These are phyloP conservation scores for Oryza brachyantha DNA, from an alignment of 176 grass and related monocot species.

Conservation along the genomic window DNA sequence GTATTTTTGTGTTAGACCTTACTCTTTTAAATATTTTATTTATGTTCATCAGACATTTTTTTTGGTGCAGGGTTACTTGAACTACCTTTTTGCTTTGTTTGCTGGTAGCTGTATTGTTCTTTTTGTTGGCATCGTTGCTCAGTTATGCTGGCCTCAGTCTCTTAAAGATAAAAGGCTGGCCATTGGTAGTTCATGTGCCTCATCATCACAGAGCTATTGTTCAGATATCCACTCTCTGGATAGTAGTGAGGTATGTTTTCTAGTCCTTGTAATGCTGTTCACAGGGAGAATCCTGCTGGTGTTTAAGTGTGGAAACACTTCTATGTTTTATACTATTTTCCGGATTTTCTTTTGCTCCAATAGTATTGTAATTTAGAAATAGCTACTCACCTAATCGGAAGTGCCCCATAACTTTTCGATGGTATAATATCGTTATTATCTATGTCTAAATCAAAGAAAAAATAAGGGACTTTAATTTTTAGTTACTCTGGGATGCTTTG, in stretches of 20 bases:
- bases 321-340: background rate
- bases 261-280: constrained; percentile 1
- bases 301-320: background rate
- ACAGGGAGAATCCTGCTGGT: background rate
- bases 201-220: constrained; percentile 42
- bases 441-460: background rate
- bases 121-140: constrained; percentile 49
- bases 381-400: background rate
- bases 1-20: constrained; percentile 12
- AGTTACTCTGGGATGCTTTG: background rate
- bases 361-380: background rate
- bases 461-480: background rate
- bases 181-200: constrained; percentile 32
- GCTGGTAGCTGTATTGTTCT: constrained; percentile 60
- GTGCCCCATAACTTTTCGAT: background rate
- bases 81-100: constrained; percentile 47
- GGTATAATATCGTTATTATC: constrained; percentile 4
- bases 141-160: constrained; percentile 48
- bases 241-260: constrained; percentile 56
- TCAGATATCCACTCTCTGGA: constrained; percentile 45
- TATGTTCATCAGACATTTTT: background rate
- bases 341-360: background rate
- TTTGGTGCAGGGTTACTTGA: constrained; percentile 55
- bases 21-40: background rate
- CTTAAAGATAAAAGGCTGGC: constrained; percentile 43